Evolutionary conservation across 1,139 yeast genomes (phyloP).

Genomic region (Suhomyces panamericanus): DNA sequence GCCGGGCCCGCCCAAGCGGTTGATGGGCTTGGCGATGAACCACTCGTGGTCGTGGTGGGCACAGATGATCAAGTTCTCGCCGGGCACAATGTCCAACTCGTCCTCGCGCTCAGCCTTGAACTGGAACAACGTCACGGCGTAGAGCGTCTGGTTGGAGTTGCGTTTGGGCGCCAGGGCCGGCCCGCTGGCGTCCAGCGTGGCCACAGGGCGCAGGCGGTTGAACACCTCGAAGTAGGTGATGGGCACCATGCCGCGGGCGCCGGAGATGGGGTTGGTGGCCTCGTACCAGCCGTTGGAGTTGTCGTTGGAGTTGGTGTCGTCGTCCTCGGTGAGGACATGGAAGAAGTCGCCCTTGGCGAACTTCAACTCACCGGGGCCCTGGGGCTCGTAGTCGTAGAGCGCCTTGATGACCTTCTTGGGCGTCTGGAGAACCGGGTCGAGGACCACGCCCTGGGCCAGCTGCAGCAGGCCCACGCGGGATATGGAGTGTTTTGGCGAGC

Average conservation of each 20-base stretch:
- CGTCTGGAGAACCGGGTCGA: constrained; percentile 35
- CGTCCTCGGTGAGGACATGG: constrained; percentile 68
- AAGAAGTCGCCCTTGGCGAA: constrained; percentile 86
- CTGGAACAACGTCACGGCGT: constrained; percentile 62
- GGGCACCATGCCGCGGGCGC: constrained; percentile 84
- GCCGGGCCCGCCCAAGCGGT: constrained; percentile 95
- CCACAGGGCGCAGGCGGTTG: constrained; percentile 51
- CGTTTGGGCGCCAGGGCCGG: constrained; percentile 8
- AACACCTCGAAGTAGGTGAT: constrained; percentile 79
- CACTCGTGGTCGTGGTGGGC: constrained; percentile 96
- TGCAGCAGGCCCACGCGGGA: constrained; percentile 31
- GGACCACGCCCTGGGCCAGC: constrained; percentile 12
- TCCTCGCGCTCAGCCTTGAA: constrained; percentile 88
- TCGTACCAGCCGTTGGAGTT: constrained; percentile 72
- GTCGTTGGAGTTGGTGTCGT: constrained; percentile 36
- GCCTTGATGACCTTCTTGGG: constrained; percentile 89
- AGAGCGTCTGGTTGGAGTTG: constrained; percentile 38
- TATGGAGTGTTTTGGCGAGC: constrained; percentile 38
- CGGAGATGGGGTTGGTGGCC: constrained; percentile 83
- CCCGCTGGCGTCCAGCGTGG: constrained; percentile 4
- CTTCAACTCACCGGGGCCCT: constrained; percentile 77
- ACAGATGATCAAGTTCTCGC: constrained; percentile 87
- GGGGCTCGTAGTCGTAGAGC: constrained; percentile 72
- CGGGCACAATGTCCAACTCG: constrained; percentile 79
- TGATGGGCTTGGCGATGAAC: constrained; percentile 97